Conservation (phyloP, 192 early-diverging fungal genomes). For the Backusella australiensis region DNA sequence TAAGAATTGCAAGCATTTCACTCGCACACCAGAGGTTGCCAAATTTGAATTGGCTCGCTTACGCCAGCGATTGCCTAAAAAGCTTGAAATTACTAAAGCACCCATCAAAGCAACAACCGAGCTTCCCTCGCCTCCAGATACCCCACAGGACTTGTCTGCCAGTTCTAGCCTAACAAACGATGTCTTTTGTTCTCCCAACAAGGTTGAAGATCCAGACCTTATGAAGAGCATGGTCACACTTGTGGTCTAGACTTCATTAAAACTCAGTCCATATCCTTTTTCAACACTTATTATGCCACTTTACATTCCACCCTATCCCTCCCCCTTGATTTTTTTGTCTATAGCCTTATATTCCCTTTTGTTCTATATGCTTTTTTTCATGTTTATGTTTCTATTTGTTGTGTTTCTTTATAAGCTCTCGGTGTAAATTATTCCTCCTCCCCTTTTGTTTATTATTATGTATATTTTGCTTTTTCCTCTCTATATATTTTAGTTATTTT, state of each 20-base stretch:
- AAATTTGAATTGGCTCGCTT: constrained; percentile 15
- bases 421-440: background rate
- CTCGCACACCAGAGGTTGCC: constrained; percentile 33
- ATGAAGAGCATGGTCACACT: constrained; percentile 9
- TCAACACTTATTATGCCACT: background rate
- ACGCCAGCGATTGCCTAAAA: background rate
- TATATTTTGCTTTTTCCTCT: background rate
- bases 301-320: background rate
- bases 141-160: background rate
- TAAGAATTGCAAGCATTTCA: constrained; percentile 43
- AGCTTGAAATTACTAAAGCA: background rate
- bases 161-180: constrained; percentile 4
- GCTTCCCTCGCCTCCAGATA: constrained; percentile 7
- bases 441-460: background rate
- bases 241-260: constrained; percentile 6
- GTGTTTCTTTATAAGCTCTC: background rate
- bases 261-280: background rate
- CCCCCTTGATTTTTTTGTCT: background rate
- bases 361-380: constrained; percentile 1
- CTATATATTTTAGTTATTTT: background rate
- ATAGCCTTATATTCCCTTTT: background rate
- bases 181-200: background rate
- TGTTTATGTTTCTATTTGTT: constrained; percentile 5
- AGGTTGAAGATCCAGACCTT: background rate
- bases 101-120: background rate